Percentiles rank a stretch among this genome's conserved stretches.
Conservation (phyloP, 352 stramenopile species). For the Plasmopara viticola region DNA sequence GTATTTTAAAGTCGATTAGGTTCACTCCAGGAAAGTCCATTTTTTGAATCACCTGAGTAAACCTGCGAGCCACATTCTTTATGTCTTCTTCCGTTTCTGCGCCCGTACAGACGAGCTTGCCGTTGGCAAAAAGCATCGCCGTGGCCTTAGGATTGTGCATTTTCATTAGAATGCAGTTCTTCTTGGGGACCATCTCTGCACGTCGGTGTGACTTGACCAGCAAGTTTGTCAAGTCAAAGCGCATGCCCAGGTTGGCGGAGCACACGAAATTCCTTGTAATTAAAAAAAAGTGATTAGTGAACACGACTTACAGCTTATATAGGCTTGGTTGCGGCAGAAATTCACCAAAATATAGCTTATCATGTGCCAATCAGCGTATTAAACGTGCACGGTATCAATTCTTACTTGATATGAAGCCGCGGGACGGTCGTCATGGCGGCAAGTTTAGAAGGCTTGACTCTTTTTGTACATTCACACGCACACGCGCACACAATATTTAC, state of each 20-base stretch:
- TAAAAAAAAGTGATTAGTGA: slow-evolving; percentile 5
- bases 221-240: slow-evolving; percentile 67
- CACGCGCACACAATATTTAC: too few relatives aligned
- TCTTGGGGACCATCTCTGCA: slow-evolving; percentile 77
- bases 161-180: slow-evolving; percentile 85
- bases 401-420: slow-evolving; percentile 64
- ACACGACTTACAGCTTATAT: not conserved
- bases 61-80: slow-evolving; percentile 67
- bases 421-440: slow-evolving; percentile 11
- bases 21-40: slow-evolving; percentile 80
- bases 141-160: slow-evolving; percentile 56
- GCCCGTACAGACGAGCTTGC: slow-evolving; percentile 78
- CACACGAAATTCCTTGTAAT: slow-evolving; percentile 64
- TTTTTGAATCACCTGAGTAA: slow-evolving; percentile 82
- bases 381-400: not conserved
- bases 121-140: slow-evolving; percentile 80
- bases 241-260: slow-evolving; percentile 75
- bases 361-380: not conserved
- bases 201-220: slow-evolving; percentile 67
- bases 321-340: not conserved
- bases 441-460: not conserved
- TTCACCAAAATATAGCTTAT: not conserved
- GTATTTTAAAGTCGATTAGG: slow-evolving; percentile 85
- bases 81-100: slow-evolving; percentile 67
- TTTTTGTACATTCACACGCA: too few relatives aligned